phyloP scores from a whole-genome alignment of 768 basidiomycete genomes.

The Leccinum disarticulatum region DNA sequence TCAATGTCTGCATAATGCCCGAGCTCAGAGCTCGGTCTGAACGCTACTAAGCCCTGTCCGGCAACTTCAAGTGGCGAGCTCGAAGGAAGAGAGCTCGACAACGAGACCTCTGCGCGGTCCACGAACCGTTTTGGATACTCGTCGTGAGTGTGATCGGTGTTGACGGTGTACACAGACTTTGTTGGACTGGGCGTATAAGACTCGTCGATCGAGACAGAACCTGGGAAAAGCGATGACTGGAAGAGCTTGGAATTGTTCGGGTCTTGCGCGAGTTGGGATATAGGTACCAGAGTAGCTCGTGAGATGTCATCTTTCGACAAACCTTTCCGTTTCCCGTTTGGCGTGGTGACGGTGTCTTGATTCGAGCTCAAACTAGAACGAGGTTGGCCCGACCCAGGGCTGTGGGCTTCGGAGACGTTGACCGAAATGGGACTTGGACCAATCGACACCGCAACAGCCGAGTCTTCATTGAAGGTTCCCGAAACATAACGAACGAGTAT shows the following conservation, averaged over 20 bases:
- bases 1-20: constrained; percentile 77
- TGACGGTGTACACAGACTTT: constrained; percentile 49
- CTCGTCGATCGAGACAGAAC: constrained; percentile 24
- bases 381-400: constrained; percentile 40
- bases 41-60: constrained; percentile 28
- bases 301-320: constrained; percentile 61
- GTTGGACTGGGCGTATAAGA: constrained; percentile 52
- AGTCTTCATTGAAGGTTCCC: constrained; percentile 76
- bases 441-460: constrained; percentile 43
- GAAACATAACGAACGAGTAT: constrained; percentile 87
- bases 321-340: constrained; percentile 39
- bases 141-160: constrained; percentile 29
- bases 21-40: constrained; percentile 76
- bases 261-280: constrained; percentile 57
- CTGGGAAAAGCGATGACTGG: constrained; percentile 39
- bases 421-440: constrained; percentile 30
- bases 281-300: constrained; percentile 52
- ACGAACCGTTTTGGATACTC: constrained; percentile 39
- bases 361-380: constrained; percentile 58
- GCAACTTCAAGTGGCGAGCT: constrained; percentile 44
- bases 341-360: constrained; percentile 26
- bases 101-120: constrained; percentile 54
- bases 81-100: constrained; percentile 61
- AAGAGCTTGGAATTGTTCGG: constrained; percentile 58
- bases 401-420: constrained; percentile 26